Percentiles rank a stretch among this genome's conserved stretches.
Evolutionary conservation across 257 asterid species (phyloP).

Genomic region (Petrea volubilis): DNA sequence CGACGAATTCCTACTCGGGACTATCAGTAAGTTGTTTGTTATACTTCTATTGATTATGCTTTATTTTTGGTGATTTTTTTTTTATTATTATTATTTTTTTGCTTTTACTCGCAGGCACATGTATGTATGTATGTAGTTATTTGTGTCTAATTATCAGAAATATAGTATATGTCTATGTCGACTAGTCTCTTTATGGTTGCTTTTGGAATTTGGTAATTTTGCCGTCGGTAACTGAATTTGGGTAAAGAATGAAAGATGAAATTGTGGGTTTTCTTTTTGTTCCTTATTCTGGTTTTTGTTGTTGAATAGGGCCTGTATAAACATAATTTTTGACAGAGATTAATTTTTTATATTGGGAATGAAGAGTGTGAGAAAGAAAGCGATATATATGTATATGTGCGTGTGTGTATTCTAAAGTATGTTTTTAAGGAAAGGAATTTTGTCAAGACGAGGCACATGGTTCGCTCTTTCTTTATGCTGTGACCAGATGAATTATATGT

Average conservation of each 20-base stretch:
- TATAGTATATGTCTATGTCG: background rate
- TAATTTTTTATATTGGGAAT: background rate
- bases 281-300: background rate
- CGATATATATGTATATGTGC: too few species aligned
- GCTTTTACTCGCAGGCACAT: background rate
- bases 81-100: background rate
- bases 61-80: too few species aligned
- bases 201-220: background rate
- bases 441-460: background rate
- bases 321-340: background rate
- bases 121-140: background rate
- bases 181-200: conserved; percentile 3
- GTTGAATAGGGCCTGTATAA: background rate
- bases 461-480: too few species aligned
- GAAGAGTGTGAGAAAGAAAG: background rate
- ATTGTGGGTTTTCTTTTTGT: background rate
- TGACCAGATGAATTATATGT: conserved; percentile 1
- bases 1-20: conserved; percentile 12
- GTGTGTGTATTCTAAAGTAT: background rate
- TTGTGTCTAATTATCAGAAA: too few species aligned
- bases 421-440: background rate
- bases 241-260: background rate
- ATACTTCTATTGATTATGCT: background rate
- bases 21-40: conserved; percentile 35
- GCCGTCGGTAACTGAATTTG: background rate